Percentiles rank a stretch among this genome's conserved stretches.
phyloP scores from a whole-genome alignment of 2,329 filamentous ascomycete species.

The Aspergillus sp. region DNA sequence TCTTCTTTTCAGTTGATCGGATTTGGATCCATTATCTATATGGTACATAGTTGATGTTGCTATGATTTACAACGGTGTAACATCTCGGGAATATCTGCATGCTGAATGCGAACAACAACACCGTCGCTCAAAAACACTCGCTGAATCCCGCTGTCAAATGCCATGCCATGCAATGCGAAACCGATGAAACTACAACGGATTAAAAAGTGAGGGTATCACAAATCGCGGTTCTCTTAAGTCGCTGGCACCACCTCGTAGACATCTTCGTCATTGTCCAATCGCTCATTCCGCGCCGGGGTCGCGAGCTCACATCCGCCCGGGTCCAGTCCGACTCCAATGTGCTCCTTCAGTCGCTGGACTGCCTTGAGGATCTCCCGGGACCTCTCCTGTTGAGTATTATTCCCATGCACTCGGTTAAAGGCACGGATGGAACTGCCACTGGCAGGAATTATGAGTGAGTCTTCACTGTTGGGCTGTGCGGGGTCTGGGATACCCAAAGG shows the following conservation, averaged over 20 bases:
- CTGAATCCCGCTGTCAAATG: neutral
- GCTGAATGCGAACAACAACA: neutral
- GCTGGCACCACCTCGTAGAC: slow-evolving; percentile 36
- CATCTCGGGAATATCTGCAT: neutral
- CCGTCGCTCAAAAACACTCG: neutral
- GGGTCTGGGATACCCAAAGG: slow-evolving; percentile 51
- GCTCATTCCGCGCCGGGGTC: slow-evolving; percentile 52
- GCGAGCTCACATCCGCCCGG: slow-evolving; percentile 56
- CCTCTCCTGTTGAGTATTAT: slow-evolving; percentile 48
- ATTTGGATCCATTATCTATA: too few species aligned
- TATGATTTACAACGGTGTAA: neutral
- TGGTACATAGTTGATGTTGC: neutral
- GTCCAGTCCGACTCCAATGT: slow-evolving; percentile 57
- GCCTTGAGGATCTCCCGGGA: slow-evolving; percentile 49
- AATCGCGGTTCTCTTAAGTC: neutral
- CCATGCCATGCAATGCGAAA: neutral
- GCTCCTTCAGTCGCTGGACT: slow-evolving; percentile 53
- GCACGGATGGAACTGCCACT: slow-evolving; percentile 39
- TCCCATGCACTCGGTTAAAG: slow-evolving; percentile 47
- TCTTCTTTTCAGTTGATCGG: neutral
- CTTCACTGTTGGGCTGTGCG: slow-evolving; percentile 26
- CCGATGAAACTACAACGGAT: neutral
- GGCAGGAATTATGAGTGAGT: slow-evolving; percentile 41
- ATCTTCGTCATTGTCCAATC: slow-evolving; percentile 55
- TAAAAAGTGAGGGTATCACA: slow-evolving; percentile 5